Conservation (phyloP, 2,329 filamentous ascomycete genomes). For the Herpotrichia juniperi region DNA sequence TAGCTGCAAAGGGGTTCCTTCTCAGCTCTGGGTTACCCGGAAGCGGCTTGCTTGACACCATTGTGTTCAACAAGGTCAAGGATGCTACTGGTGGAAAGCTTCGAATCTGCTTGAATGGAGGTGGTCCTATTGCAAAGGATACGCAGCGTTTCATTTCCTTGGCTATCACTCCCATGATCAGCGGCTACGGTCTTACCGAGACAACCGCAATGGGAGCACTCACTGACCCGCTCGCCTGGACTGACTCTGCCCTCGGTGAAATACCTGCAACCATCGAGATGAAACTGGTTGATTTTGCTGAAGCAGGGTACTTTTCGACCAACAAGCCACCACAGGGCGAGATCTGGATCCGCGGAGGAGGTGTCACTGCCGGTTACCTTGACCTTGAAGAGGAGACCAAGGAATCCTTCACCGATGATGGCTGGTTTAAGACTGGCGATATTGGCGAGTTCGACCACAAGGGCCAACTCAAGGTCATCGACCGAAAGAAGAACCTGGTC, state of each 20-base stretch:
- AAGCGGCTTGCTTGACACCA: constrained; percentile 72
- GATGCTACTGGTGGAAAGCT: constrained; percentile 87
- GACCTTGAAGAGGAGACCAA: constrained; percentile 84
- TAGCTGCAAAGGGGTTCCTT: constrained; percentile 66
- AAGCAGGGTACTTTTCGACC: constrained; percentile 82
- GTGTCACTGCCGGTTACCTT: constrained; percentile 80
- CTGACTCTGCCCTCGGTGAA: constrained; percentile 76
- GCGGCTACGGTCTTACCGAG: constrained; percentile 93
- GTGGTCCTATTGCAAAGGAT: constrained; percentile 84
- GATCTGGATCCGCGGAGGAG: constrained; percentile 82
- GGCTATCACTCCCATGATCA: constrained; percentile 92
- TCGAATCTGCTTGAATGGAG: constrained; percentile 91
- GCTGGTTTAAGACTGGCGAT: constrained; percentile 97
- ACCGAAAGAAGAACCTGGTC: constrained; percentile 97
- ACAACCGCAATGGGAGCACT: constrained; percentile 84
- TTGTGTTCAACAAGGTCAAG: constrained; percentile 93
- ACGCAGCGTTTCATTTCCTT: constrained; percentile 92
- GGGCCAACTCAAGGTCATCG: constrained; percentile 85
- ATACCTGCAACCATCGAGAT: constrained; percentile 79
- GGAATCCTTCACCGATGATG: constrained; percentile 78
- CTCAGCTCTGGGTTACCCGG: constrained; percentile 67
- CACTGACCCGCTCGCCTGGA: constrained; percentile 85
- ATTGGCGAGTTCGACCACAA: constrained; percentile 85
- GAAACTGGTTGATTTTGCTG: constrained; percentile 89
- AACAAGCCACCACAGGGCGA: constrained; percentile 85